phyloP scores from a whole-genome alignment of 2,329 filamentous ascomycete genomes.

The Alternaria burnsii region DNA sequence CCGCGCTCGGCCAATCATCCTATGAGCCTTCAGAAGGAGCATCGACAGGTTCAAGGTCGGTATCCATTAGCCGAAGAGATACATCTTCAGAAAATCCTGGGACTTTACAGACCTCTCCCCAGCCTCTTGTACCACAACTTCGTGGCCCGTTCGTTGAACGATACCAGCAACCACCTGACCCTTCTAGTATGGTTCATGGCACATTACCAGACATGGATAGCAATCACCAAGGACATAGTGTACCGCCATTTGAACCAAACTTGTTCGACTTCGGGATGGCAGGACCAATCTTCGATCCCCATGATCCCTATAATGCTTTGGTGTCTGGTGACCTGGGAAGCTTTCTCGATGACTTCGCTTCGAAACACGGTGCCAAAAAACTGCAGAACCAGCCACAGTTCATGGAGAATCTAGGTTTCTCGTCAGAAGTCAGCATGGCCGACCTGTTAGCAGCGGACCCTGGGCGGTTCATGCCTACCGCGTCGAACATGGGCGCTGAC shows the following conservation, averaged over 20 bases:
- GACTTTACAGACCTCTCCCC: slow-evolving; percentile 20
- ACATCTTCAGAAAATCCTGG: slow-evolving; percentile 6
- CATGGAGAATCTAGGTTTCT: slow-evolving; percentile 72
- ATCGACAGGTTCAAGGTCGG: background rate
- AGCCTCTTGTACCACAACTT: slow-evolving; percentile 13
- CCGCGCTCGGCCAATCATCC: slow-evolving; percentile 23
- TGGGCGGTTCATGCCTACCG: slow-evolving; percentile 50
- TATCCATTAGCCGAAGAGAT: background rate
- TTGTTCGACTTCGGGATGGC: slow-evolving; percentile 14
- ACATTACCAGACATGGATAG: slow-evolving; percentile 33
- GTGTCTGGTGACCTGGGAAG: slow-evolving; percentile 57
- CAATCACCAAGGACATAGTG: slow-evolving; percentile 2
- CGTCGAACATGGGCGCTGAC: slow-evolving; percentile 36
- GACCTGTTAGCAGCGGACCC: slow-evolving; percentile 55
- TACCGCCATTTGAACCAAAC: slow-evolving; percentile 14
- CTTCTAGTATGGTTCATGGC: slow-evolving; percentile 29
- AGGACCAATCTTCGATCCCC: slow-evolving; percentile 8
- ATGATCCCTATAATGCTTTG: slow-evolving; percentile 43
- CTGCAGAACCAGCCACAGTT: slow-evolving; percentile 68
- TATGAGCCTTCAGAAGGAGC: background rate
- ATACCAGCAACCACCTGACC: slow-evolving; percentile 9
- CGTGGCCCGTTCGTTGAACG: slow-evolving; percentile 6
- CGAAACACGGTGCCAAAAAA: slow-evolving; percentile 62
- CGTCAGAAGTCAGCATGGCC: slow-evolving; percentile 66
- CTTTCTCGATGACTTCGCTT: slow-evolving; percentile 66